Evolutionary conservation across 108 stramenopile species (phyloP), one percentile per base, ranked within the genome.

Genomic region (Skeletonema potamos): DNA sequence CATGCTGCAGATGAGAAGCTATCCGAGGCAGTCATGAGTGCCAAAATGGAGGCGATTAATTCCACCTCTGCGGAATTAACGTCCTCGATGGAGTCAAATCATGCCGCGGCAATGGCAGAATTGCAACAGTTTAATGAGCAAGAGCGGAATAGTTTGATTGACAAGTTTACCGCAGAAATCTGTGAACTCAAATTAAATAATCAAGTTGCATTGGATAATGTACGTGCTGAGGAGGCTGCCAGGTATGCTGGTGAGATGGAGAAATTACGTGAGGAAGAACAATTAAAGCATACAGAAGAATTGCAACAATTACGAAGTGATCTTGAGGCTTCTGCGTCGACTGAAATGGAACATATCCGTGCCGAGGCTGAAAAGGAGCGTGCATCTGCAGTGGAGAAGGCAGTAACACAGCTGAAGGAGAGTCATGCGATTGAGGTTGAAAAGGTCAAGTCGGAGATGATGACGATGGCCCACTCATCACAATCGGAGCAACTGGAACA

Each of bases 261-360:
- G 33, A 54, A 55, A 29, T 62, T 79, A 17, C 66, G 78, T 11
- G 77, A 39, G 18, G 76, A 82, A 51, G 67, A 68, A 20, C 61
- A 76, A 55, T 39, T 22, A 4, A 27, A 68, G 58, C 41, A 58
- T 62, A 13, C 39, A n/a, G 58, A 63, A 36, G 63, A 34, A 51
- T 34, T 39, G 17, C 67, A 74, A 8, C 27, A 68, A 57, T 17
- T 62, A 33, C 34, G 44, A 26, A 9, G n/a, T 18, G 41, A 27
- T 13, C 73, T 74, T 43, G 6, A 26, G n/a, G 1, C 24, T 18
- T 51, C 48, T 0, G 22, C 7, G 20, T 1, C 48, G 6, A 51
- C 6, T 27, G 73, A 68, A 36, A 17, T 70, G 1, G 73, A 74
- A 54, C n/a, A 41, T 27, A 37, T 74, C 39, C 68, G 68, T 37